These are phyloP conservation scores for Arabidopsis hybrid DNA, from an alignment of 441 rosid species.

Conservation along the genomic window DNA sequence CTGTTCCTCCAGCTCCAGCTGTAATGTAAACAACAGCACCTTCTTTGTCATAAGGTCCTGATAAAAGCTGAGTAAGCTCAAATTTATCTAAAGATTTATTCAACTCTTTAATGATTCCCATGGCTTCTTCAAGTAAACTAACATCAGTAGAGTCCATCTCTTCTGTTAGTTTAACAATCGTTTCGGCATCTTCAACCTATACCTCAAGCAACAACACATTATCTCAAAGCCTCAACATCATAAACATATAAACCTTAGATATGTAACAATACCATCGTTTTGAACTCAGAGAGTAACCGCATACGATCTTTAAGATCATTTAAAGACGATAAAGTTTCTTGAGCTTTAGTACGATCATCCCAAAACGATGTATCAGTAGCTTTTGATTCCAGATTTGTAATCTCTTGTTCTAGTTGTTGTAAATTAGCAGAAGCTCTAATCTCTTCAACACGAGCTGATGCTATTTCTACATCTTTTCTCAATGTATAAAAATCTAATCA, in stretches of 20 bases:
- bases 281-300: constrained; percentile 65
- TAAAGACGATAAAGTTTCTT: constrained; percentile 69
- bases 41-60: constrained; percentile 92
- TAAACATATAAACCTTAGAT: background rate
- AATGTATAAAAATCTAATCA: constrained; percentile 78
- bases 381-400: constrained; percentile 65
- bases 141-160: constrained; percentile 92
- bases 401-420: constrained; percentile 60
- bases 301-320: constrained; percentile 82
- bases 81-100: constrained; percentile 70
- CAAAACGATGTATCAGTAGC: constrained; percentile 78
- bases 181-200: constrained; percentile 94
- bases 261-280: constrained; percentile 60
- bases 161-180: constrained; percentile 81
- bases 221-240: background rate
- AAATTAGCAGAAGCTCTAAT: constrained; percentile 66
- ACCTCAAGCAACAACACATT: constrained; percentile 5
- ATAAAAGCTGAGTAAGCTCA: constrained; percentile 91
- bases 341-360: constrained; percentile 88
- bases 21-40: constrained; percentile 84
- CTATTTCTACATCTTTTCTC: constrained; percentile 81
- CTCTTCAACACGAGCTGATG: constrained; percentile 74
- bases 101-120: constrained; percentile 68
- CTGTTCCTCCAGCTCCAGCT: constrained; percentile 99
- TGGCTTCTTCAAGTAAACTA: constrained; percentile 87